Conservation (phyloP, 345 rosid genomes). For the Populus davidiana region DNA sequence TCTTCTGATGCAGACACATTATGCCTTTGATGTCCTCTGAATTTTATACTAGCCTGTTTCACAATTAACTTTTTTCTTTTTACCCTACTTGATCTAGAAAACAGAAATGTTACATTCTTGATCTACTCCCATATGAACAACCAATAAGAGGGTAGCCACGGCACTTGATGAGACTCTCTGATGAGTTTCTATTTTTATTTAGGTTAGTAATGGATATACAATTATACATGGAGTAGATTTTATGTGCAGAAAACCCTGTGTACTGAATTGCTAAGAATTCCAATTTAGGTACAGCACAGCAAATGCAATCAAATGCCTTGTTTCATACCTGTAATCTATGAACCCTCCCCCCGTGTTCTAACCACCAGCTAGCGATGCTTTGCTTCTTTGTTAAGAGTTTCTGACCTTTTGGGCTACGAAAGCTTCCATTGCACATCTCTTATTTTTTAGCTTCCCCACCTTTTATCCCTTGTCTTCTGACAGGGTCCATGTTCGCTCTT, state of each 20-base stretch:
- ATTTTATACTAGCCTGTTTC: neutral
- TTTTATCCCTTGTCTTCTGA: neutral
- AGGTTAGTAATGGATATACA: neutral
- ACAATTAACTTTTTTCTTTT: neutral
- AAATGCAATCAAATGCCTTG: neutral
- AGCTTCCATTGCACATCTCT: neutral
- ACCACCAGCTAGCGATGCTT: neutral
- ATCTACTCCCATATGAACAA: neutral
- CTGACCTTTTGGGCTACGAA: neutral
- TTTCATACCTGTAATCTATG: neutral
- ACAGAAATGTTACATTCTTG: neutral
- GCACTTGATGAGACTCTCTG: neutral
- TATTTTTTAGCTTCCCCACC: neutral
- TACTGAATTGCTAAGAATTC: neutral
- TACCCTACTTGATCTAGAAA: neutral
- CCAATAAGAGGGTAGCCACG: neutral
- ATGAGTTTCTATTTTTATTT: neutral
- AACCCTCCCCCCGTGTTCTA: neutral
- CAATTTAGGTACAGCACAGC: neutral
- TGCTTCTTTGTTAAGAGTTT: neutral
- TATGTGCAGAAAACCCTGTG: neutral
- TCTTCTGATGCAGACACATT: neutral
- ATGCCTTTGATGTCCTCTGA: neutral
- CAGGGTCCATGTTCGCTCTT: neutral
- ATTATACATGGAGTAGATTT: neutral